Conservation (phyloP, 805 yeast species). For the Phaffomyces opuntiae region DNA sequence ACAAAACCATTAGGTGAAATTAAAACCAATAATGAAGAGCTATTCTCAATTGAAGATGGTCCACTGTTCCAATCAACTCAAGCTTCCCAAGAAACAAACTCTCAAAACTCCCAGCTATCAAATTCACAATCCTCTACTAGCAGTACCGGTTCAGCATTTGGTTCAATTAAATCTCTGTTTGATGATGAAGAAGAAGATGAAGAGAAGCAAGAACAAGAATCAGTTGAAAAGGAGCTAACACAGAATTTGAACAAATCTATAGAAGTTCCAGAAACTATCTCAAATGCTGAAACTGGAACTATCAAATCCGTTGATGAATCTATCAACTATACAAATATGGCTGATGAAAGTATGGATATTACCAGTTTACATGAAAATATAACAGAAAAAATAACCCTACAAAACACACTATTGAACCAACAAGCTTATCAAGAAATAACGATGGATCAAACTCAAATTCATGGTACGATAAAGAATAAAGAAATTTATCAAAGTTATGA, state of each 20-base stretch:
- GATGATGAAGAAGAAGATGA: conserved; percentile 15
- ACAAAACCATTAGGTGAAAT: conserved; percentile 21
- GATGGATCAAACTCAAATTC: conserved; percentile 12
- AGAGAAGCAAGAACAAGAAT: conserved; percentile 5
- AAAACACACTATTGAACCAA: conserved; percentile 18
- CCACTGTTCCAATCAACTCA: conserved; percentile 4
- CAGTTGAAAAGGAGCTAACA: conserved; percentile 21
- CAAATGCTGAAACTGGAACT: neutral
- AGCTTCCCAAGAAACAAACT: neutral
- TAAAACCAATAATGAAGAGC: neutral
- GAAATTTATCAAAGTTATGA: neutral
- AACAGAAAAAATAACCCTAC: conserved; percentile 14
- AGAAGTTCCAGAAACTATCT: neutral
- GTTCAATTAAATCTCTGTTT: conserved; percentile 21
- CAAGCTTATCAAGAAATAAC: neutral
- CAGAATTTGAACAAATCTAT: conserved; percentile 11
- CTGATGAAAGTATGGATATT: conserved; percentile 20
- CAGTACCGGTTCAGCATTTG: conserved; percentile 13
- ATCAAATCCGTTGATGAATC: neutral
- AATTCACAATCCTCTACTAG: too few species aligned
- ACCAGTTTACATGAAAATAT: conserved; percentile 7
- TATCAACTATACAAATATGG: conserved; percentile 4
- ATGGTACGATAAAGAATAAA: conserved; percentile 3
- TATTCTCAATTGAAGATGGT: neutral
- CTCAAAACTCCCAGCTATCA: conserved; percentile 8